Evolutionary conservation across 768 basidiomycete species (phyloP), one percentile per base, ranked within the genome.

Genomic region (Hemileccinum rubropunctum): DNA sequence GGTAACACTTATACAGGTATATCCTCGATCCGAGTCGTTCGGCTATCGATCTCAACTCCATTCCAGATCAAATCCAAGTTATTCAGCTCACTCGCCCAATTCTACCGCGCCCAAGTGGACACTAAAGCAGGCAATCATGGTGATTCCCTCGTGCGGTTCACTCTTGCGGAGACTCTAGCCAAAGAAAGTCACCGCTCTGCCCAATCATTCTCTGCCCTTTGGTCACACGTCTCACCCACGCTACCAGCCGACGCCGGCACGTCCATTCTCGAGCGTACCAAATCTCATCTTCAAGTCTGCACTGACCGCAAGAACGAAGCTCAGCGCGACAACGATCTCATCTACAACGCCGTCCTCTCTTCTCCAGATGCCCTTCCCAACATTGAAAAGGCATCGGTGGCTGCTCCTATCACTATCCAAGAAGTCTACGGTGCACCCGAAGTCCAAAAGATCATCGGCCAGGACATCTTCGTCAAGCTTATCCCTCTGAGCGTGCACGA

Each of bases 401-500:
- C 93, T 2, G 84, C 83, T 0, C 84, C 92, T 0, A 86, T 97
- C 45, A 81, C 88, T 1, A 99, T 98, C 49, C 95, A 98, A 61
- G 95, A 98, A 52, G 86, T 98, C 2, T 99, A 95, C 63, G 82
- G 83, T 14, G 77, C 88, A 7, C 83, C 90, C 0, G 94, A 98
- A 9, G 94, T 98, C 15, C 91, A 97, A 66, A 91, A 90, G 72
- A 81, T 93, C 42, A 97, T 99, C 57, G 97, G 97, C 1, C 81
- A 82, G 15, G 95, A 98, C 68, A 76, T 98, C 47, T 99, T 99
- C 68, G 65, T 83, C 52, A 78, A 84, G 38, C 80, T 99, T 5
- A 79, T 99, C 30, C 97, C 97, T 12, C 73, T 99, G 38, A 89
- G 88, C 58, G 93, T 99, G 6, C 95, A 98, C 64, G 95, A 98